A percentile compares a stretch with the other conserved stretches of the same genome.
These are phyloP conservation scores for Halenospora varia DNA, from an alignment of 495 filamentous ascomycete species.

Conservation along the genomic window DNA sequence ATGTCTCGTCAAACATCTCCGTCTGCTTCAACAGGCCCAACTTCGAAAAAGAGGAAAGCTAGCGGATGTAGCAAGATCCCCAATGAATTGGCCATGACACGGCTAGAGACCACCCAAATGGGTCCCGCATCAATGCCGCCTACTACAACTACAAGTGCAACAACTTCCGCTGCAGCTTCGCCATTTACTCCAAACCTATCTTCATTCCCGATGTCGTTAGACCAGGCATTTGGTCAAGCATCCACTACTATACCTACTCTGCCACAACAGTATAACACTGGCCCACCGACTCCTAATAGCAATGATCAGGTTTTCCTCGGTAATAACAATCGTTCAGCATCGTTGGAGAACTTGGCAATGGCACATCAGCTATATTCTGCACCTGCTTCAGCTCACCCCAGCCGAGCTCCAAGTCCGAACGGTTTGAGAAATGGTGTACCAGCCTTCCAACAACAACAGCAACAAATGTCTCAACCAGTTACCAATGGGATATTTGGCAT, in stretches of 20 bases:
- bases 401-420: conserved; percentile 46
- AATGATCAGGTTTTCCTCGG: conserved; percentile 47
- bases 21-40: conserved; percentile 50
- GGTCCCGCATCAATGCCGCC: conserved; percentile 16
- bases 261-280: conserved; percentile 48
- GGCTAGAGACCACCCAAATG: conserved; percentile 53
- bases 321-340: conserved; percentile 45
- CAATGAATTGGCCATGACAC: conserved; percentile 73
- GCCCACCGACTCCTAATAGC: conserved; percentile 60
- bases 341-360: conserved; percentile 51
- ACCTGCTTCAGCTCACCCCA: conserved; percentile 59
- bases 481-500: conserved; percentile 33
- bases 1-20: conserved; percentile 73
- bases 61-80: conserved; percentile 65
- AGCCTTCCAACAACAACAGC: conserved; percentile 34
- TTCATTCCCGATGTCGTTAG: conserved; percentile 32
- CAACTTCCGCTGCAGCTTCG: conserved; percentile 36
- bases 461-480: conserved; percentile 36
- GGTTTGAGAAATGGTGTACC: conserved; percentile 40
- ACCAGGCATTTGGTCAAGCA: conserved; percentile 15
- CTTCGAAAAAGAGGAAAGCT: conserved; percentile 70
- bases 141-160: conserved; percentile 31
- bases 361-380: conserved; percentile 55
- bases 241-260: conserved; percentile 13
- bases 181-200: conserved; percentile 35